These are phyloP conservation scores for Ostreobium quekettii DNA, from an alignment of 139 green algal genomes.

Conservation along the genomic window DNA sequence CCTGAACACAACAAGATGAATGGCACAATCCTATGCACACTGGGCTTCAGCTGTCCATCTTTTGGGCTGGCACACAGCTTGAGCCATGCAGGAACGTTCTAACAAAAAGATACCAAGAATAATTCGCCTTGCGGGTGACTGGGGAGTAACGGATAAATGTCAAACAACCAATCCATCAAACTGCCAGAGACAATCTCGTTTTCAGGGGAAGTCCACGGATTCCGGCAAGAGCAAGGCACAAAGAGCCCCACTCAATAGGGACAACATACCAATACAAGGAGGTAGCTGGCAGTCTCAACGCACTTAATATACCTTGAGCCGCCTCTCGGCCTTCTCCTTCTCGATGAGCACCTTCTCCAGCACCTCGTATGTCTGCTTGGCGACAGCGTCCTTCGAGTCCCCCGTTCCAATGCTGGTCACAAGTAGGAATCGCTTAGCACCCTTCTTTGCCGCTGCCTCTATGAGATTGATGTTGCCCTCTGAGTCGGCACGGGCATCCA, in stretches of 20 bases:
- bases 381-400: conserved; percentile 62
- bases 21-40: too few species aligned
- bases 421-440: conserved; percentile 94
- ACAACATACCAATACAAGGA: not conserved
- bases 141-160: too few species aligned
- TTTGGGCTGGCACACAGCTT: too few species aligned
- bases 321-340: conserved; percentile 94
- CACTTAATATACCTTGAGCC: conserved; percentile 51
- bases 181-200: not conserved
- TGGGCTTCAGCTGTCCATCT: too few species aligned
- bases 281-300: not conserved
- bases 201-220: not conserved
- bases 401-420: conserved; percentile 90
- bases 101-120: too few species aligned
- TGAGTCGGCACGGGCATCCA: conserved; percentile 64
- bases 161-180: not conserved
- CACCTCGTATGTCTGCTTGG: conserved; percentile 77
- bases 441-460: conserved; percentile 70
- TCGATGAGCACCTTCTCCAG: conserved; percentile 87
- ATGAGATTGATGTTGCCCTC: conserved; percentile 97
- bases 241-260: not conserved
- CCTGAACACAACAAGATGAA: too few species aligned
- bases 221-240: not conserved
- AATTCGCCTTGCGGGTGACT: too few species aligned
- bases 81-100: too few species aligned